A percentile compares a stretch with the other conserved stretches of the same genome.
phyloP scores from a whole-genome alignment of 148 eudicot species.

The Silene uniflora region DNA sequence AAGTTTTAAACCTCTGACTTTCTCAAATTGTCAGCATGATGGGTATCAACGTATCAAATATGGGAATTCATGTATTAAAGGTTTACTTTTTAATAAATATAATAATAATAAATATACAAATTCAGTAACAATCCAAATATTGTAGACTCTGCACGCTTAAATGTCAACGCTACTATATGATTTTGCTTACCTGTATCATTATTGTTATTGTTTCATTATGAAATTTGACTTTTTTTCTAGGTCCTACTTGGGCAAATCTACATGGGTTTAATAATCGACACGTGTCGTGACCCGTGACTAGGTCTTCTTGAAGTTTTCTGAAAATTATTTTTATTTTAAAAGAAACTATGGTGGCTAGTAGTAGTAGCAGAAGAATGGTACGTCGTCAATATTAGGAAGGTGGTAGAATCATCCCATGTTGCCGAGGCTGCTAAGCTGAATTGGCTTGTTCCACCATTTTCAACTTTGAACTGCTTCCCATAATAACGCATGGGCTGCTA shows the following conservation, averaged over 20 bases:
- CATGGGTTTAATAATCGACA: slow-evolving; percentile 8
- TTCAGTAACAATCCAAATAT: neutral
- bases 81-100: slow-evolving; percentile 22
- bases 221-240: slow-evolving; percentile 14
- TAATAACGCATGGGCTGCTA: too few species aligned
- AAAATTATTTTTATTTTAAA: too few species aligned
- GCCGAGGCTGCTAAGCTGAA: too few species aligned
- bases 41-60: neutral
- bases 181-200: slow-evolving; percentile 13
- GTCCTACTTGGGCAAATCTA: slow-evolving; percentile 12
- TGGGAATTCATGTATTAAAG: neutral
- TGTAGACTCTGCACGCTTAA: slow-evolving; percentile 7
- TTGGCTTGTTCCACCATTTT: too few species aligned
- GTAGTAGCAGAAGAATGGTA: neutral
- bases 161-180: slow-evolving; percentile 20
- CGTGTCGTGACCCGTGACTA: slow-evolving; percentile 23
- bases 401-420: too few species aligned
- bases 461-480: too few species aligned
- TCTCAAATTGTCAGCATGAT: slow-evolving; percentile 6
- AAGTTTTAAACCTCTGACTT: slow-evolving; percentile 18
- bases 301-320: slow-evolving; percentile 17
- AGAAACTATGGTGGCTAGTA: slow-evolving; percentile 1
- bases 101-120: neutral
- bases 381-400: neutral
- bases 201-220: slow-evolving; percentile 6